Percentiles rank a stretch among this genome's conserved stretches.
Evolutionary conservation across 2,329 filamentous ascomycete species (phyloP).

Genomic region (Colletotrichum orchidophilum): DNA sequence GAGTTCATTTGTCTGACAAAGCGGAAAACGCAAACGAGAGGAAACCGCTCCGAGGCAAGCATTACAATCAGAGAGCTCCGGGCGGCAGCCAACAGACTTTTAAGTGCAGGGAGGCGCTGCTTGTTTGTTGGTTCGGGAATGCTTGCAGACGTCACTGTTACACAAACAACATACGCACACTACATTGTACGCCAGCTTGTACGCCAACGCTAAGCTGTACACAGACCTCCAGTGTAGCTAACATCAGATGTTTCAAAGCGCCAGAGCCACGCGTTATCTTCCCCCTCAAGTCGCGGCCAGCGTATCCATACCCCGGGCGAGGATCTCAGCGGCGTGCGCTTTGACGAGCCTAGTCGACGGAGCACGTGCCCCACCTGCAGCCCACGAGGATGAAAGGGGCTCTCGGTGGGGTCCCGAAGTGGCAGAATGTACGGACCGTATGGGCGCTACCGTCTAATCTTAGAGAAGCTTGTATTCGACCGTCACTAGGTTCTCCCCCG

Average conservation of each 20-base stretch:
- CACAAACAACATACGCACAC: background rate
- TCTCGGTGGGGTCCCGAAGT: background rate
- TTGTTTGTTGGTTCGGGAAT: background rate
- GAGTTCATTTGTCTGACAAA: background rate
- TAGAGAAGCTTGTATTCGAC: background rate
- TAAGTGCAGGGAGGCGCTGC: too few relatives aligned
- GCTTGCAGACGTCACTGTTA: background rate
- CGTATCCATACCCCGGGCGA: background rate
- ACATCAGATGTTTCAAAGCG: slow-evolving; percentile 13
- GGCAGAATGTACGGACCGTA: background rate
- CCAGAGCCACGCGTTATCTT: slow-evolving; percentile 1
- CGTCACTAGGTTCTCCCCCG: background rate
- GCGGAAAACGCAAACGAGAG: background rate
- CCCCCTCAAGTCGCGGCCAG: background rate
- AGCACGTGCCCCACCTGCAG: background rate
- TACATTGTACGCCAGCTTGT: background rate
- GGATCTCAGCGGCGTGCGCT: background rate
- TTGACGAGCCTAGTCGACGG: slow-evolving; percentile 4
- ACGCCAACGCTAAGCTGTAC: background rate
- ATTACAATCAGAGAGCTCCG: background rate
- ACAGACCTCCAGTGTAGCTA: background rate
- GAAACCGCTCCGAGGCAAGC: background rate
- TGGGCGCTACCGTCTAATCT: slow-evolving; percentile 11
- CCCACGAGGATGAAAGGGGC: background rate
- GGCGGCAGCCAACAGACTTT: background rate